Percentiles rank a stretch among this genome's conserved stretches.
Conservation (phyloP, 1,139 yeast species). For the Nakaseomyces bracarensis region DNA sequence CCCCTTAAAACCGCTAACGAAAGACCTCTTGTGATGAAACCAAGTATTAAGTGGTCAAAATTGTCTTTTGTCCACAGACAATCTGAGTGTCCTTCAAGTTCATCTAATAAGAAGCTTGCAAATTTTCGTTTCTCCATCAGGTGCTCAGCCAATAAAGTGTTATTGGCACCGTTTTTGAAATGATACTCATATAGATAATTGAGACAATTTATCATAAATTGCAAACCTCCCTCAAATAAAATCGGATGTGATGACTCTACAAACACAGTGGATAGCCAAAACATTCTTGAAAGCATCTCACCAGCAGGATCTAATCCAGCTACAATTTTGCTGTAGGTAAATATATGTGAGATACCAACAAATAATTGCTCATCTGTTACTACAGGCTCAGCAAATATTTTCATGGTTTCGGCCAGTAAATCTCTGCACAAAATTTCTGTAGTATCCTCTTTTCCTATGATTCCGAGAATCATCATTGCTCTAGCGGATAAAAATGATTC, state of each 20-base stretch:
- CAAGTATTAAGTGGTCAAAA: conserved; percentile 49
- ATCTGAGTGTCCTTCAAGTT: conserved; percentile 39
- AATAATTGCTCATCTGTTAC: conserved; percentile 30
- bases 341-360: conserved; percentile 34
- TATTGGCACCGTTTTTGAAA: conserved; percentile 13
- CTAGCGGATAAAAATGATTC: conserved; percentile 62
- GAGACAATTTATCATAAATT: conserved; percentile 34
- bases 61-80: conserved; percentile 40
- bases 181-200: conserved; percentile 24
- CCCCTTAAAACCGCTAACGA: conserved; percentile 53
- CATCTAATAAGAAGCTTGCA: conserved; percentile 37
- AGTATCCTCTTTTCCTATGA: conserved; percentile 55
- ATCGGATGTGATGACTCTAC: conserved; percentile 37
- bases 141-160: conserved; percentile 12
- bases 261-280: conserved; percentile 52
- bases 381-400: conserved; percentile 33
- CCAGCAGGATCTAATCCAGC: conserved; percentile 54
- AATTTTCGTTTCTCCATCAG: conserved; percentile 30
- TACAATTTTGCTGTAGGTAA: conserved; percentile 50
- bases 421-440: conserved; percentile 47
- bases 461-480: conserved; percentile 65
- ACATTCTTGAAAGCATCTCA: conserved; percentile 46
- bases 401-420: conserved; percentile 32
- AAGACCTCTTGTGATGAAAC: conserved; percentile 54
- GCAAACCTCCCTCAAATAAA: conserved; percentile 50